These are phyloP conservation scores for Paramarasmius palmivorus DNA, from an alignment of 1,284 basidiomycete genomes.

Conservation along the genomic window DNA sequence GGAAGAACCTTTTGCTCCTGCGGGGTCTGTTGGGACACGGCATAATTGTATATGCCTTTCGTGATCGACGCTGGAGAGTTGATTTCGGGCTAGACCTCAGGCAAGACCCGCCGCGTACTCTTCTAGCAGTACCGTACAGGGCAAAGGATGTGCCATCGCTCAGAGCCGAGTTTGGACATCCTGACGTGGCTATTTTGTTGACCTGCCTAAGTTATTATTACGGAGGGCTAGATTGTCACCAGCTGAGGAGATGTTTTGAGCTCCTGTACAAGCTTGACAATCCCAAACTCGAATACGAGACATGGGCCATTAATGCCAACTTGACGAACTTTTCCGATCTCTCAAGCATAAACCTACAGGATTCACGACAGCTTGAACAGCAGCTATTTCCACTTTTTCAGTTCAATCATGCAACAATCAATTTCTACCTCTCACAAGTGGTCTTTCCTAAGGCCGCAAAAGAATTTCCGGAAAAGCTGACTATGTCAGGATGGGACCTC, in stretches of 20 bases:
- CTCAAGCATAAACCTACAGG: background rate
- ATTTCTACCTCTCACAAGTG: conserved; percentile 50
- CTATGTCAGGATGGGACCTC: conserved; percentile 55
- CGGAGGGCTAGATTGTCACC: conserved; percentile 39
- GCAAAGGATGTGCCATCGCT: conserved; percentile 52
- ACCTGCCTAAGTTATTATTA: conserved; percentile 58
- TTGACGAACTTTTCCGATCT: background rate
- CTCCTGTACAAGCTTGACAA: conserved; percentile 45
- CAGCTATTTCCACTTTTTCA: conserved; percentile 25
- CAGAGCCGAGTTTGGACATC: conserved; percentile 57
- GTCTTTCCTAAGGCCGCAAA: conserved; percentile 53
- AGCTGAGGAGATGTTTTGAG: conserved; percentile 41
- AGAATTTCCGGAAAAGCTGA: conserved; percentile 47
- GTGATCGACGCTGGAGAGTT: conserved; percentile 29
- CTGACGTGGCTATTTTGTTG: conserved; percentile 47
- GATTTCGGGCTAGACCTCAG: conserved; percentile 34
- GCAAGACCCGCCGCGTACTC: conserved; percentile 18
- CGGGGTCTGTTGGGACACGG: conserved; percentile 37
- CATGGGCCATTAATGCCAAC: no score
- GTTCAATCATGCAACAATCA: conserved; percentile 38
- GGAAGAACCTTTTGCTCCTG: conserved; percentile 33
- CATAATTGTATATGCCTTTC: conserved; percentile 26
- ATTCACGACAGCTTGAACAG: conserved; percentile 22
- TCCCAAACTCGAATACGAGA: conserved; percentile 30
- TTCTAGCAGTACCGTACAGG: conserved; percentile 41